Conservation (phyloP, 2,329 filamentous ascomycete genomes). For the Dothideomycetidae sp. region DNA sequence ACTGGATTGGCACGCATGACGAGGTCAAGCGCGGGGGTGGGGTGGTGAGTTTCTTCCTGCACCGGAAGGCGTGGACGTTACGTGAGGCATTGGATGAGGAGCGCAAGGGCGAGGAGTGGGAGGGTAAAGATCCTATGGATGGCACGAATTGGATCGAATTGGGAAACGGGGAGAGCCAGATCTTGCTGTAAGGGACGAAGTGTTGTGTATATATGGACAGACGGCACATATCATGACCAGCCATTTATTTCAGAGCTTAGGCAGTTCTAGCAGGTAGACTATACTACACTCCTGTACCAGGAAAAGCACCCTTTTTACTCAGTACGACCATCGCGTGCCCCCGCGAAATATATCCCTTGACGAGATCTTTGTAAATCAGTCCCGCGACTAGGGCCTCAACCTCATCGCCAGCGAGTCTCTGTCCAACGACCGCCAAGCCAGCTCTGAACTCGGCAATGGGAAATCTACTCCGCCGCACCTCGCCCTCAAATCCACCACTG, state of each 20-base stretch:
- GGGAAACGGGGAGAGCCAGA: constrained; percentile 41
- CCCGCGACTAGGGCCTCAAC: constrained; percentile 92
- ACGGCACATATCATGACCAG: too few species aligned
- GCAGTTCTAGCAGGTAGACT: not conserved
- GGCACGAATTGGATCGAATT: constrained; percentile 38
- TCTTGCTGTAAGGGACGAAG: constrained; percentile 24
- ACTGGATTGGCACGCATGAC: constrained; percentile 54
- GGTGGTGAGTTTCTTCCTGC: constrained; percentile 38
- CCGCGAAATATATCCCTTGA: constrained; percentile 96
- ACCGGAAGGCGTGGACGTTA: constrained; percentile 28
- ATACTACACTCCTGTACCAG: constrained; percentile 62
- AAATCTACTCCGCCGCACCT: constrained; percentile 57
- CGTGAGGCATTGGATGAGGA: constrained; percentile 36
- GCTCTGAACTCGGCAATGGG: constrained; percentile 73
- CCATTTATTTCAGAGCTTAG: too few species aligned
- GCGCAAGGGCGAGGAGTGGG: constrained; percentile 23
- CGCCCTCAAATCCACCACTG: constrained; percentile 62
- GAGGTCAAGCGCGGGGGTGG: constrained; percentile 47
- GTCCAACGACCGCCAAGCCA: constrained; percentile 57
- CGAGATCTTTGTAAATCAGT: constrained; percentile 95
- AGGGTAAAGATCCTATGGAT: constrained; percentile 18
- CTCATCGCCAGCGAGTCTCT: constrained; percentile 54
- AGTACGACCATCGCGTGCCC: constrained; percentile 82
- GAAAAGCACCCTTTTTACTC: constrained; percentile 86
- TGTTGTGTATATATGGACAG: too few species aligned